Evolutionary conservation across 495 filamentous ascomycete species (phyloP).

Genomic region (Penicillium taxi): DNA sequence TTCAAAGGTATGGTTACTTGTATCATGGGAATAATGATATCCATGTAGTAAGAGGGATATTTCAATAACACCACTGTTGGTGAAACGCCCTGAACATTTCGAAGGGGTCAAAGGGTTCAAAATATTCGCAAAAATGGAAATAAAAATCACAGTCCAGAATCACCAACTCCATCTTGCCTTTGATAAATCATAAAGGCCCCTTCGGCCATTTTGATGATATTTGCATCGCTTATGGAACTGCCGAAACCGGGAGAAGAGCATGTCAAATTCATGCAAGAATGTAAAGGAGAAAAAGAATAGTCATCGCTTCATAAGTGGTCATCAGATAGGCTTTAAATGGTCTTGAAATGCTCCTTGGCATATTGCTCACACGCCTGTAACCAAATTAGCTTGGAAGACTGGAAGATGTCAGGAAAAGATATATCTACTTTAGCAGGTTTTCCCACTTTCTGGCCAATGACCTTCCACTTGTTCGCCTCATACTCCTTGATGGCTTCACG

Average conservation of each 20-base stretch:
- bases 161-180: constrained; percentile 28
- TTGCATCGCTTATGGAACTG: constrained; percentile 29
- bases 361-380: constrained; percentile 91
- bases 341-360: constrained; percentile 90
- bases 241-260: constrained; percentile 28
- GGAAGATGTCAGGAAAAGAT: constrained; percentile 2
- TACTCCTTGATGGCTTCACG: constrained; percentile 97
- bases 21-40: constrained; percentile 19
- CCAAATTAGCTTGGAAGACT: constrained; percentile 1
- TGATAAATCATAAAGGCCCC: constrained; percentile 17
- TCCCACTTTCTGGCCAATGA: constrained; percentile 89
- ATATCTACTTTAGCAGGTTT: constrained; percentile 85
- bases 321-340: constrained; percentile 22
- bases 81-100: no score
- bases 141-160: constrained; percentile 18
- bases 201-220: constrained; percentile 13
- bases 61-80: constrained; percentile 20
- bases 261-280: constrained; percentile 27
- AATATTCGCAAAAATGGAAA: constrained; percentile 2
- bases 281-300: constrained; percentile 16
- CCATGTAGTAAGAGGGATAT: constrained; percentile 20
- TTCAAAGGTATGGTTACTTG: no score
- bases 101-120: no score
- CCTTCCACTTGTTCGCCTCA: constrained; percentile 96
- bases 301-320: constrained; percentile 37